A percentile compares a stretch with the other conserved stretches of the same genome.
These are phyloP conservation scores for Lipomyces yamadae DNA, from an alignment of 805 yeast species.

Conservation along the genomic window DNA sequence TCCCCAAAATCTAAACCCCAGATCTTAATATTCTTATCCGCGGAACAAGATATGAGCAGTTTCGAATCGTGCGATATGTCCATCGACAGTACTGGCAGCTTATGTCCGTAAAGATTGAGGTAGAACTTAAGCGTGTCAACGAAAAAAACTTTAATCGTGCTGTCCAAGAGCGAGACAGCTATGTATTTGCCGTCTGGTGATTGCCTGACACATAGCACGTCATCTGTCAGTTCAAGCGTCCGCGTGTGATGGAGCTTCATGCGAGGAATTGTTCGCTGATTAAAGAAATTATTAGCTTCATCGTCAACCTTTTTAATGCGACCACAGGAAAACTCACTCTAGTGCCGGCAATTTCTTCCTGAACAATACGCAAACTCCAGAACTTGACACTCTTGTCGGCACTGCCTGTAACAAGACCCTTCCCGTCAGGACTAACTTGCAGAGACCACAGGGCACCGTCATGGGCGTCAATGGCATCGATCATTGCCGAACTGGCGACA, in stretches of 20 bases:
- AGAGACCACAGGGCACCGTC: slow-evolving; percentile 87
- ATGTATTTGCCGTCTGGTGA: slow-evolving; percentile 78
- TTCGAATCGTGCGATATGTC: slow-evolving; percentile 91
- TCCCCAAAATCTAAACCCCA: slow-evolving; percentile 99
- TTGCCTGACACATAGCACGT: slow-evolving; percentile 74
- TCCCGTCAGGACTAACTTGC: slow-evolving; percentile 86
- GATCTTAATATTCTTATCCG: slow-evolving; percentile 94
- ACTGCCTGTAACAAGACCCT: slow-evolving; percentile 84
- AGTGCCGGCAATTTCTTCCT: slow-evolving; percentile 75
- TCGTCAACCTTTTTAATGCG: neutral
- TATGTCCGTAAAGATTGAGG: slow-evolving; percentile 92
- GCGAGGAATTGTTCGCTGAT: slow-evolving; percentile 51
- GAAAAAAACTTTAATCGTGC: slow-evolving; percentile 93
- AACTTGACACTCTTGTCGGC: slow-evolving; percentile 89
- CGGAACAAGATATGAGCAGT: slow-evolving; percentile 87
- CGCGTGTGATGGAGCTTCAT: slow-evolving; percentile 73
- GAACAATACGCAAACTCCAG: slow-evolving; percentile 76
- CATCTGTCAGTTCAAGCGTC: slow-evolving; percentile 85
- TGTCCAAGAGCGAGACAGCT: slow-evolving; percentile 86
- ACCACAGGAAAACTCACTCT: neutral
- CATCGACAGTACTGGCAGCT: slow-evolving; percentile 88
- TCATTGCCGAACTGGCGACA: slow-evolving; percentile 75
- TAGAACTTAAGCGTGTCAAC: slow-evolving; percentile 85
- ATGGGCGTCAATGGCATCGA: slow-evolving; percentile 79
- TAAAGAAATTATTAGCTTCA: neutral